Conservation (phyloP, 2,329 filamentous ascomycete genomes). For the Neonectria sp. region DNA sequence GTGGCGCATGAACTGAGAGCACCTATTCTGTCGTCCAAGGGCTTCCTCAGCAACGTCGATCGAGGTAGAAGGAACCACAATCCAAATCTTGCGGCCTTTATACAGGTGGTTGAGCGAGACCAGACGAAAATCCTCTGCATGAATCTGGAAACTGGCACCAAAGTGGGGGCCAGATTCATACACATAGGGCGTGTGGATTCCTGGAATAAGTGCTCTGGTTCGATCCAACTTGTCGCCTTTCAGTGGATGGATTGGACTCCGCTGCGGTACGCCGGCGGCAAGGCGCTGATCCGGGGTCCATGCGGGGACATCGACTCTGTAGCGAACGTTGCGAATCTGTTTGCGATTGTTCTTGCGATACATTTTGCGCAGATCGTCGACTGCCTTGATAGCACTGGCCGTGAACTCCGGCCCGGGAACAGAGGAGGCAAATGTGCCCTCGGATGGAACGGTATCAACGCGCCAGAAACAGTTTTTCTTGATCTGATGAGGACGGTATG, state of each 20-base stretch:
- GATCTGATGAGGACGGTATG: constrained; percentile 54
- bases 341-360: constrained; percentile 54
- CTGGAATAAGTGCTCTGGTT: constrained; percentile 57
- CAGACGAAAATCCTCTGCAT: constrained; percentile 58
- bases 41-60: constrained; percentile 54
- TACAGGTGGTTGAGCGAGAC: constrained; percentile 58
- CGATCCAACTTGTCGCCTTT: constrained; percentile 55
- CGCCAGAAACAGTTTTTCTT: constrained; percentile 55
- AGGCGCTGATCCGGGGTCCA: constrained; percentile 55
- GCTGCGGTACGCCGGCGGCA: constrained; percentile 54
- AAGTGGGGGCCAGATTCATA: constrained; percentile 58
- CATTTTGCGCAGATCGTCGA: constrained; percentile 54
- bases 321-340: constrained; percentile 56
- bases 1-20: constrained; percentile 60
- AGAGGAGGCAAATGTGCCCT: constrained; percentile 51
- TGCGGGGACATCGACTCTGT: constrained; percentile 57
- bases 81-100: constrained; percentile 58
- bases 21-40: constrained; percentile 51
- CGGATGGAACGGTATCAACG: constrained; percentile 53
- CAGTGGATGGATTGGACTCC: constrained; percentile 56
- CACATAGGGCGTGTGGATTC: constrained; percentile 59
- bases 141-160: constrained; percentile 58
- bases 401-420: constrained; percentile 43
- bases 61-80: constrained; percentile 55
- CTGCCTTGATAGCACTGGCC: constrained; percentile 45